A percentile compares a stretch with the other conserved stretches of the same genome.
Conservation (phyloP, 768 basidiomycete species). For the Pleurotus sapidus region DNA sequence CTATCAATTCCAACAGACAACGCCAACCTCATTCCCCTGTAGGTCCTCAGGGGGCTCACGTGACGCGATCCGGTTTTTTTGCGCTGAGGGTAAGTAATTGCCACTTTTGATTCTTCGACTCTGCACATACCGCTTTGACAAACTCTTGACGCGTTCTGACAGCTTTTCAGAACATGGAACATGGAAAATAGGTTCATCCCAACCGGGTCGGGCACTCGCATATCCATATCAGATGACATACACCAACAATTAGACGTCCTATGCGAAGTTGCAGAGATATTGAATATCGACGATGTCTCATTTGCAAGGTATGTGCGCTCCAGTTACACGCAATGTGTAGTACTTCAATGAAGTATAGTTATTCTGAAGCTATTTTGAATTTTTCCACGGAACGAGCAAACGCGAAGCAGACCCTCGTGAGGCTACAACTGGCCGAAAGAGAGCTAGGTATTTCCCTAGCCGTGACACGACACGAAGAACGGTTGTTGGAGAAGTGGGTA, state of each 20-base stretch:
- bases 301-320: slow-evolving; percentile 25
- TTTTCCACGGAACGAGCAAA: slow-evolving; percentile 29
- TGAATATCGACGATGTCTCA: slow-evolving; percentile 33
- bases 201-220: too few species aligned
- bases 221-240: not conserved
- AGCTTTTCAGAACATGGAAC: too few species aligned
- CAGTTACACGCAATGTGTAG: too few species aligned
- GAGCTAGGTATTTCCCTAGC: slow-evolving; percentile 34
- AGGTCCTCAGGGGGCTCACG: too few species aligned
- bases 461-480: slow-evolving; percentile 29
- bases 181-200: too few species aligned
- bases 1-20: too few species aligned
- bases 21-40: too few species aligned
- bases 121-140: too few species aligned
- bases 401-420: slow-evolving; percentile 28
- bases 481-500: slow-evolving; percentile 35
- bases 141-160: too few species aligned
- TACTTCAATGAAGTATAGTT: slow-evolving; percentile 22
- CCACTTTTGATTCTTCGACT: too few species aligned
- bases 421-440: slow-evolving; percentile 30
- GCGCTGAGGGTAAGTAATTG: too few species aligned
- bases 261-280: slow-evolving; percentile 21
- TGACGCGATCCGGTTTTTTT: too few species aligned
- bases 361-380: slow-evolving; percentile 30
- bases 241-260: slow-evolving; percentile 20